A percentile compares a stretch with the other conserved stretches of the same genome.
Evolutionary conservation across 2,329 filamentous ascomycete species (phyloP).

Genomic region (Arthrobotrys megalospora): DNA sequence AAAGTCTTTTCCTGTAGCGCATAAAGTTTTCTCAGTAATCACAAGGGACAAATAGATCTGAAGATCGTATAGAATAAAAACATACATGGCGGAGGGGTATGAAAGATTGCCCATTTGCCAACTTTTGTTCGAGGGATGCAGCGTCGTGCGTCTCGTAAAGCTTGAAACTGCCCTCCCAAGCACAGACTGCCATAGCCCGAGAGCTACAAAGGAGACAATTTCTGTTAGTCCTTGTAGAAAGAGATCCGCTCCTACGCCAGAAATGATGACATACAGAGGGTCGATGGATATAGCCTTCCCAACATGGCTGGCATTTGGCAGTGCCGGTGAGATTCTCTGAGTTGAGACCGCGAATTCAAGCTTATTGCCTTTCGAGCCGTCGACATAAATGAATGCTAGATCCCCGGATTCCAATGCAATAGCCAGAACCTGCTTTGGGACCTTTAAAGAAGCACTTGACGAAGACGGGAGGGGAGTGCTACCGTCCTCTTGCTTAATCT

Average conservation of each 20-base stretch:
- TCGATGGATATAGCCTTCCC: conserved; percentile 82
- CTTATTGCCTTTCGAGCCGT: conserved; percentile 68
- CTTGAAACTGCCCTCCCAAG: conserved; percentile 64
- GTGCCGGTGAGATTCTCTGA: conserved; percentile 74
- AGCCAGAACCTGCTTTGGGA: conserved; percentile 85
- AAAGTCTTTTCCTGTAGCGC: conserved; percentile 54
- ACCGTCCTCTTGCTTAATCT: conserved; percentile 67
- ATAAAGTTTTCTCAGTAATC: conserved; percentile 24
- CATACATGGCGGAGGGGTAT: conserved; percentile 57
- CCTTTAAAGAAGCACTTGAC: conserved; percentile 61
- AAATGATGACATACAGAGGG: conserved; percentile 74
- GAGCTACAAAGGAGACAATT: conserved; percentile 61
- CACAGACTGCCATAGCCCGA: conserved; percentile 64
- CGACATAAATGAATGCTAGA: conserved; percentile 82
- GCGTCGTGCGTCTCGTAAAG: conserved; percentile 62
- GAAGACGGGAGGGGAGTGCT: conserved; percentile 66
- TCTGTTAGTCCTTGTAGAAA: not conserved
- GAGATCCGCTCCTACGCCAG: not conserved
- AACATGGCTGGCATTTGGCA: conserved; percentile 72
- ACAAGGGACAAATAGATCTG: not conserved
- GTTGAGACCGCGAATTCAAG: conserved; percentile 76
- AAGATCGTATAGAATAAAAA: not conserved
- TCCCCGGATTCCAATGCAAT: conserved; percentile 81
- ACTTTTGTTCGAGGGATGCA: conserved; percentile 35
- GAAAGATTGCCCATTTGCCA: conserved; percentile 67